Conservation (phyloP, 2,329 filamentous ascomycete species). For the Botrytis squamosa region DNA sequence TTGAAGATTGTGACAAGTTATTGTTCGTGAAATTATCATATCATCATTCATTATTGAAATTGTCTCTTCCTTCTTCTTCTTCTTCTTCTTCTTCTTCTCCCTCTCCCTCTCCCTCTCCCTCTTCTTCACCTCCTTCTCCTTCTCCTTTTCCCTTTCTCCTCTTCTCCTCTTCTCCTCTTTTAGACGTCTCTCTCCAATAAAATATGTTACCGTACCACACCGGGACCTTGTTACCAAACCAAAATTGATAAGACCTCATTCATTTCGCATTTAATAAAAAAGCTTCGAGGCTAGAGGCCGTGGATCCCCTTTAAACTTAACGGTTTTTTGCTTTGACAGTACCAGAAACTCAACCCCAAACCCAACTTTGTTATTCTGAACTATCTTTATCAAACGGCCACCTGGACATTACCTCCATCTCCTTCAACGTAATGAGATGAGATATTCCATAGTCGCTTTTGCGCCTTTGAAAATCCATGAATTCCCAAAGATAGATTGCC, state of each 20-base stretch:
- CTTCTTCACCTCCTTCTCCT: neutral
- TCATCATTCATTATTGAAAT: neutral
- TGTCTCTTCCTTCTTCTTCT: neutral
- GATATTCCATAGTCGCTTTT: constrained; percentile 14
- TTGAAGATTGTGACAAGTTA: neutral
- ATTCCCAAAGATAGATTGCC: constrained; percentile 11
- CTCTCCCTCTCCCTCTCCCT: too few relatives aligned
- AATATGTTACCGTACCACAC: constrained; percentile 8
- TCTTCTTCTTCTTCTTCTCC: too few relatives aligned
- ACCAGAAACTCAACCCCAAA: neutral
- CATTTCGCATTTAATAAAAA: constrained; percentile 13
- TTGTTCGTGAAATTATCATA: neutral
- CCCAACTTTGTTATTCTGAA: neutral
- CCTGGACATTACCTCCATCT: constrained; percentile 2
- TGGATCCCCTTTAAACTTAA: constrained; percentile 13
- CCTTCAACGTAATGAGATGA: constrained; percentile 16
- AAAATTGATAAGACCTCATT: constrained; percentile 13
- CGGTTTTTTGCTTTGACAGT: constrained; percentile 7
- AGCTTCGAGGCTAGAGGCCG: constrained; percentile 7
- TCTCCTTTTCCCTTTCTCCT: neutral
- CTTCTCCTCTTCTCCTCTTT: neutral
- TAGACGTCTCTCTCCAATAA: neutral
- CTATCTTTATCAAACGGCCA: neutral
- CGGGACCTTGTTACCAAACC: constrained; percentile 7
- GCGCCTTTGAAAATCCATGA: constrained; percentile 18